Base-by-base conservation (phyloP, 2,329 filamentous ascomycete species). In the Ophiostoma perfectum region DNA sequence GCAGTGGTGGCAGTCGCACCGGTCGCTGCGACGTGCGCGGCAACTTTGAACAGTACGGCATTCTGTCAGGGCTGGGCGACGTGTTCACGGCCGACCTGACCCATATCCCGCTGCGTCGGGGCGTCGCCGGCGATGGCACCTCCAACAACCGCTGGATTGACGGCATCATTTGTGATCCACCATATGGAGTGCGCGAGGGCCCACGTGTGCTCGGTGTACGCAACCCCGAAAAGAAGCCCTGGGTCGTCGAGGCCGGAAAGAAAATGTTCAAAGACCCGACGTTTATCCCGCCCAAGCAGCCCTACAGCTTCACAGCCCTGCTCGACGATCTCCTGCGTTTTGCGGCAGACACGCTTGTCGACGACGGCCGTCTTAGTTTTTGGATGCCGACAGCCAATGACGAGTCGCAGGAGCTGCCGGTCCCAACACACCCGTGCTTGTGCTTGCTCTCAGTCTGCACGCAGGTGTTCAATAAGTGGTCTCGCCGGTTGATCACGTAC, bases 371-470 rank as follows among this genome's bases (percentile, higher is more conserved):
- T 41, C 77, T 99, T 9, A 91, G 90, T 7, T 96, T 99, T 81
- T 99, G 95, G 95, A 96, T 98, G 91, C 95, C 95, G 0, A 96
- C 93, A 0, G 89, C 92, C 41, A 93, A 92, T 75, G 88, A 91
- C 70, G 86, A 92, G 73, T 85, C 92, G 64, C 85, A 89, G 69
- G 90, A 94, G 75, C 86, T 97, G 36, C 82, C 86, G 0, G 84
- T 94, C 14, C 94, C 94, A 0, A 84, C 82, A 27, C 92, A 98
- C 76, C 90, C 90, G 0, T 86, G 85, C 69, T 80, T 99, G 14
- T 85, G 90, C 74, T 80, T 94, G 38, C 84, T 93, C 27, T 88
- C 85, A 60, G 85, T 93, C 42, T 97, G 93, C 75, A 87, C 91
- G 6, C 95, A 99, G 76, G 83, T 85, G 0, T 99, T 99, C 76